Percentiles rank a stretch among this genome's conserved stretches.
Conservation (phyloP, 768 basidiomycete species). For the Infundibulicybe gibba region DNA sequence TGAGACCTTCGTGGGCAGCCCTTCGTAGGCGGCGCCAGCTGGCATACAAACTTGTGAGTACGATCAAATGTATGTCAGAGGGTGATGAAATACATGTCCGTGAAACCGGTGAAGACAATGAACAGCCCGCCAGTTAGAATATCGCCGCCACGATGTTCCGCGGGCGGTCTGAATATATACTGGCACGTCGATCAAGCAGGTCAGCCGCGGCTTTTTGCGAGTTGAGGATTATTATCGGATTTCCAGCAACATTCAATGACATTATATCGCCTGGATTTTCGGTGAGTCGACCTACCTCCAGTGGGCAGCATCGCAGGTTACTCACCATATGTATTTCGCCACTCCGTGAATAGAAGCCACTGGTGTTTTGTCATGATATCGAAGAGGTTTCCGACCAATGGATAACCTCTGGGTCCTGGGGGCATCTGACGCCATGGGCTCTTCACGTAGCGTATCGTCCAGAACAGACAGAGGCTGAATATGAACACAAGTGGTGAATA, state of each 20-base stretch:
- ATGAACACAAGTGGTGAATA: too few relatives aligned
- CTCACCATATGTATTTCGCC: neutral
- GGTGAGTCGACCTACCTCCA: too few relatives aligned
- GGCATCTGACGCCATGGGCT: neutral
- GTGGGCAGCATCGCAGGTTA: too few relatives aligned
- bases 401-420: neutral
- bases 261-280: constrained; percentile 11
- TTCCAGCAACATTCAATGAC: constrained; percentile 13
- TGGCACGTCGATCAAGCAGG: constrained; percentile 24
- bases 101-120: constrained; percentile 13
- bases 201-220: constrained; percentile 24
- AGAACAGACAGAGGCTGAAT: too few relatives aligned
- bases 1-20: too few relatives aligned
- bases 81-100: constrained; percentile 4
- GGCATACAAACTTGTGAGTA: too few relatives aligned
- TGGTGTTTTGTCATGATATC: neutral
- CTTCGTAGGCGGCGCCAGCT: too few relatives aligned
- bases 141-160: constrained; percentile 20
- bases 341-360: neutral
- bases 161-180: constrained; percentile 21
- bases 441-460: too few relatives aligned
- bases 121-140: constrained; percentile 24
- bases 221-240: constrained; percentile 23
- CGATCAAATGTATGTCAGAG: too few relatives aligned
- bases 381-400: neutral